These are phyloP conservation scores for Kwoniella dendrophila DNA, from an alignment of 768 basidiomycete genomes.

Conservation along the genomic window DNA sequence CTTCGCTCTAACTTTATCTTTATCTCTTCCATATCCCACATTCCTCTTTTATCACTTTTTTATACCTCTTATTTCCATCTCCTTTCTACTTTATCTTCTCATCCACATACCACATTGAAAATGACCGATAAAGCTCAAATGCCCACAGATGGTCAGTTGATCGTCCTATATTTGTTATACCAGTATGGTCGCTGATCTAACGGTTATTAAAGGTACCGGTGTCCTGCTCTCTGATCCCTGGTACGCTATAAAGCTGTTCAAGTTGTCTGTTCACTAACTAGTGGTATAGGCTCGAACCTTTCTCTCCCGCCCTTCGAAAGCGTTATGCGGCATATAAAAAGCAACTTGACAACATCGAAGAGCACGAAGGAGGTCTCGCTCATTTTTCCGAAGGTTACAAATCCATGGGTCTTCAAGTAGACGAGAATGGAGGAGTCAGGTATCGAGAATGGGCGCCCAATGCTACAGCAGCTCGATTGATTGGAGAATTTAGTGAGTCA, in stretches of 20 bases:
- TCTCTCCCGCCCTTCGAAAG: slow-evolving; percentile 49
- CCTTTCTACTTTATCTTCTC: not conserved
- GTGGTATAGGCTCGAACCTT: slow-evolving; percentile 55
- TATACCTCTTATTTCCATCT: not conserved
- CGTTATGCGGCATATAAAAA: slow-evolving; percentile 52
- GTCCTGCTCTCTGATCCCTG: slow-evolving; percentile 56
- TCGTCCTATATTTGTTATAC: not conserved
- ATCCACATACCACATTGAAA: not conserved
- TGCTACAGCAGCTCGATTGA: slow-evolving; percentile 75
- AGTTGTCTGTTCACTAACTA: slow-evolving; percentile 3
- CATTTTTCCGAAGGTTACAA: slow-evolving; percentile 78
- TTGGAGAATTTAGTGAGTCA: slow-evolving; percentile 93
- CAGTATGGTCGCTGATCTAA: not conserved
- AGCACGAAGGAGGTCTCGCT: slow-evolving; percentile 81
- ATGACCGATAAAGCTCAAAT: not conserved
- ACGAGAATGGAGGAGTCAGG: slow-evolving; percentile 66
- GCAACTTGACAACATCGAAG: slow-evolving; percentile 62
- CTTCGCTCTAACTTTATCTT: too few species aligned
- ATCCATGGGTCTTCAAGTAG: slow-evolving; percentile 73
- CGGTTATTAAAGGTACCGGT: slow-evolving; percentile 33
- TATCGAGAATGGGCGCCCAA: slow-evolving; percentile 98
- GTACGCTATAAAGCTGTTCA: slow-evolving; percentile 28
- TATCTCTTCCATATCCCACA: not conserved
- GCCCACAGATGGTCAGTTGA: slow-evolving; percentile 19
- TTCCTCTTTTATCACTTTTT: not conserved